Conservation (phyloP, 1,139 yeast genomes). For the Geotrichum bryndzae region DNA sequence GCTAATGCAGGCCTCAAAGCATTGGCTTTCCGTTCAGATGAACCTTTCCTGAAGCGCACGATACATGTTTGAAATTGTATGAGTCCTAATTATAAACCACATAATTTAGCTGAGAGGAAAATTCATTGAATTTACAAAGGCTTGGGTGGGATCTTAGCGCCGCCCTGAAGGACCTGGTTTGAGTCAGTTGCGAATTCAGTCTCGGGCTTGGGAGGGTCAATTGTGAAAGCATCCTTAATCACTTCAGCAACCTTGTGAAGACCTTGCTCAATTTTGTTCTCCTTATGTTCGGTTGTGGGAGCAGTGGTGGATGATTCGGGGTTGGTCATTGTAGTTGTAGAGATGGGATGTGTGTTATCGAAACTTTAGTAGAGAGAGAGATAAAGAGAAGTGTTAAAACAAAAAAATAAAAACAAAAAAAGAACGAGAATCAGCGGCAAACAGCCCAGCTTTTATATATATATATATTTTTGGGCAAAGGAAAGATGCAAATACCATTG, state of each 20-base stretch:
- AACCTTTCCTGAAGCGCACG: no score
- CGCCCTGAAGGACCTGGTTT: neutral
- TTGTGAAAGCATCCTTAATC: neutral
- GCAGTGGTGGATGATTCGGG: neutral
- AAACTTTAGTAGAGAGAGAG: neutral
- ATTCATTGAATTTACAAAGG: neutral
- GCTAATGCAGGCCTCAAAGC: no score
- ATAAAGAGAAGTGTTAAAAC: neutral
- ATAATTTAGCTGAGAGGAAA: no score
- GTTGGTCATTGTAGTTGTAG: neutral
- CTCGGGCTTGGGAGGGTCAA: neutral
- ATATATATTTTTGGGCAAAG: neutral
- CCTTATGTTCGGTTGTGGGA: neutral
- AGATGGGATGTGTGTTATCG: neutral
- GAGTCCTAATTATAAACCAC: no score
- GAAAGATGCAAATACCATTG: no score
- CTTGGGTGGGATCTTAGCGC: neutral
- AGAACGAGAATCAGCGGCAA: neutral
- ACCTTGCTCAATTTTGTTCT: neutral
- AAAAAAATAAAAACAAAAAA: neutral
- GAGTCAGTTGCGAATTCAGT: neutral
- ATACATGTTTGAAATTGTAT: no score
- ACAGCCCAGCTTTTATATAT: neutral
- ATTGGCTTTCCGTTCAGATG: no score
- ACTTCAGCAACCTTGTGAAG: neutral